Evolutionary conservation across 495 filamentous ascomycete genomes (phyloP), one percentile per base, ranked within the genome.

Genomic region (Elasticomyces elasticus): DNA sequence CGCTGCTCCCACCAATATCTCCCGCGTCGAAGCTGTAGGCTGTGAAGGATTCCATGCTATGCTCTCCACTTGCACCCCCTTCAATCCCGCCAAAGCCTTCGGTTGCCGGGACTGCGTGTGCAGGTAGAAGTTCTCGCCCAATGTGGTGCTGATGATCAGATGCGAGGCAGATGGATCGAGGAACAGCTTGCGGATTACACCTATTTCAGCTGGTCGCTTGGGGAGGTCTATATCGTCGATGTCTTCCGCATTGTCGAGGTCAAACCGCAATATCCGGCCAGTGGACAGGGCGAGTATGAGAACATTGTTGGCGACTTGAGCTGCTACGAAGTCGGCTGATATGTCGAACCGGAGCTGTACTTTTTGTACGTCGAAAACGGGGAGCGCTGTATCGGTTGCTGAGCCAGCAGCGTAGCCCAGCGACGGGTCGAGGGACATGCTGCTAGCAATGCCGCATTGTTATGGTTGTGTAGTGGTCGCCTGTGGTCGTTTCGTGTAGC

Each of bases 191-290:
- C 86, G 85, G 62, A 98, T 97, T 23, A 94, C 74, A 55, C 92
- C 92, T 42, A 87, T 77, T 66, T 97, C 92, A 23, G 88, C 82
- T 25, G 85, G 79, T 63, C 91, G 94, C 72, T 92, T 94, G 25
- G 94, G 94, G 26, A 98, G 83, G 66, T 97, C 94, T 66, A 97
- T 95, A 70, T 98, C 91, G 70, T 98, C 94, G 51, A 98, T 94
- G 69, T 97, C 91, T 61, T 86, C 87, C 28, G 94, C 87, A 63
- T 80, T 83, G 69, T 95, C 90, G 17, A 98, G 74, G 66, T 98
- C 92, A 64, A 98, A 97, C 46, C 92, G 79, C 43, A 97, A 74
- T 62, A 98, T 89, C 43, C 89, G 82, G 27, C 86, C 86, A 40
- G 86, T 94, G 0, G 86, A 88, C 37, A 97, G 73, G 25, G 92